phyloP scores from a whole-genome alignment of 208 protist species.

The Leishmania aethiopica region DNA sequence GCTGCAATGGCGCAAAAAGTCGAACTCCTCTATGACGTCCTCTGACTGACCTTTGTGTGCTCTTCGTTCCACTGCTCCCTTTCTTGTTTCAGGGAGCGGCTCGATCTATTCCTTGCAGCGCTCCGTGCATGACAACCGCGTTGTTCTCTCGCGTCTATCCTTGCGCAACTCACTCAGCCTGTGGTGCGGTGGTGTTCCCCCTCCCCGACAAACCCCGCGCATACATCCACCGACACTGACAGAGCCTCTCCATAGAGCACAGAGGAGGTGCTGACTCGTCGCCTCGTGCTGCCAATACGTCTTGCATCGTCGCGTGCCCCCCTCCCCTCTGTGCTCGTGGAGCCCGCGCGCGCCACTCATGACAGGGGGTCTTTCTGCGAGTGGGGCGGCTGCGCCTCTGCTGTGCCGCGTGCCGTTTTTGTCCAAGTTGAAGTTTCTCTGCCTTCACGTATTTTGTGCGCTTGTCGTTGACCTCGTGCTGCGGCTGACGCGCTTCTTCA shows the following conservation, averaged over 20 bases:
- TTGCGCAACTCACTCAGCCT: not conserved
- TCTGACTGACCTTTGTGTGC: not conserved
- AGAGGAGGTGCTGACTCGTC: not conserved
- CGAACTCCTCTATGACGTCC: not conserved
- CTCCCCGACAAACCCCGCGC: not conserved
- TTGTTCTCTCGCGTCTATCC: not conserved
- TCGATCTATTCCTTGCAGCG: not conserved
- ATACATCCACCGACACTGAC: not conserved
- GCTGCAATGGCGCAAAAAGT: not conserved
- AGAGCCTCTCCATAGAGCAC: not conserved
- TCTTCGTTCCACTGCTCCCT: not conserved
- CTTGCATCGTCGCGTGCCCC: not conserved
- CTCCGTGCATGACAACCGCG: not conserved
- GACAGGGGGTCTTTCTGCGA: not conserved
- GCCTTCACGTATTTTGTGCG: conserved; percentile 25
- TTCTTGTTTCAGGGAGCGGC: not conserved
- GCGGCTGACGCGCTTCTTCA: conserved; percentile 10
- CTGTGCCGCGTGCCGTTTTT: conserved; percentile 5
- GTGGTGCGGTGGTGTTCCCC: not conserved
- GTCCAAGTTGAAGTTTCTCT: conserved; percentile 35
- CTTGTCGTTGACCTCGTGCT: conserved; percentile 18
- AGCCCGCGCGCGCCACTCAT: not conserved
- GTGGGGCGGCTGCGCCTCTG: not conserved
- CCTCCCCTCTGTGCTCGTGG: not conserved
- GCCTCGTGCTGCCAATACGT: not conserved